Conservation (phyloP, 345 rosid species). For the Salix udensis region DNA sequence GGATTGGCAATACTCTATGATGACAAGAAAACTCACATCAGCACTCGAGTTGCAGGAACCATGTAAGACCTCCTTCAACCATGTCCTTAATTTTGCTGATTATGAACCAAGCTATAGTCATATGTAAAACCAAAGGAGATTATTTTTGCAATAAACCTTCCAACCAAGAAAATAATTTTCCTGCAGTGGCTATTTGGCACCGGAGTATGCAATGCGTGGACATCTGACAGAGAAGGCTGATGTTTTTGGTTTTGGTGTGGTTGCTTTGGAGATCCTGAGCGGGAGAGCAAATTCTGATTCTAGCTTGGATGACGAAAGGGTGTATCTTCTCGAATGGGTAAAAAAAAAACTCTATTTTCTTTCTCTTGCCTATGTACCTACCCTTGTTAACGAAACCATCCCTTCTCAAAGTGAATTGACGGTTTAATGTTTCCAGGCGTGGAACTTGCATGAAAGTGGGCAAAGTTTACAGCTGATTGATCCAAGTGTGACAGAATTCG, state of each 20-base stretch:
- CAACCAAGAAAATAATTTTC: not conserved
- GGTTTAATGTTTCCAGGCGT: slow-evolving; percentile 4
- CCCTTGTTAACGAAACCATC: not conserved
- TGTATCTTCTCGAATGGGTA: slow-evolving; percentile 26
- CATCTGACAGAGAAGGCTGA: slow-evolving; percentile 76
- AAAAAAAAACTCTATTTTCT: not conserved
- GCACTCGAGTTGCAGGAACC: slow-evolving; percentile 45
- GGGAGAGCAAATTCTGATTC: slow-evolving; percentile 40
- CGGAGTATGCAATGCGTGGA: slow-evolving; percentile 73
- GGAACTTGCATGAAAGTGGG: slow-evolving; percentile 21
- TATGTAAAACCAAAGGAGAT: not conserved
- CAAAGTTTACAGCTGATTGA: slow-evolving; percentile 22
- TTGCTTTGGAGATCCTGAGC: slow-evolving; percentile 39
- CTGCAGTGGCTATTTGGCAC: slow-evolving; percentile 58
- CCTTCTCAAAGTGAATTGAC: not conserved
- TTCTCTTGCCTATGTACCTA: not conserved
- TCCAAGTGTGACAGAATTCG: slow-evolving; percentile 13
- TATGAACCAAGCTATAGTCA: not conserved
- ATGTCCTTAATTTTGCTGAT: not conserved
- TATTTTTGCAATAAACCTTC: not conserved
- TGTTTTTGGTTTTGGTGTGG: slow-evolving; percentile 53
- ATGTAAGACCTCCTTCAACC: slow-evolving; percentile 22
- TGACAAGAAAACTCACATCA: slow-evolving; percentile 42
- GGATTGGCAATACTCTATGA: slow-evolving; percentile 39
- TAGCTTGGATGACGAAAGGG: slow-evolving; percentile 13